Percentiles rank a stretch among this genome's conserved stretches.
Evolutionary conservation across 169 alveolate genomes (phyloP).

Genomic region (Plasmodium billcollinsi): DNA sequence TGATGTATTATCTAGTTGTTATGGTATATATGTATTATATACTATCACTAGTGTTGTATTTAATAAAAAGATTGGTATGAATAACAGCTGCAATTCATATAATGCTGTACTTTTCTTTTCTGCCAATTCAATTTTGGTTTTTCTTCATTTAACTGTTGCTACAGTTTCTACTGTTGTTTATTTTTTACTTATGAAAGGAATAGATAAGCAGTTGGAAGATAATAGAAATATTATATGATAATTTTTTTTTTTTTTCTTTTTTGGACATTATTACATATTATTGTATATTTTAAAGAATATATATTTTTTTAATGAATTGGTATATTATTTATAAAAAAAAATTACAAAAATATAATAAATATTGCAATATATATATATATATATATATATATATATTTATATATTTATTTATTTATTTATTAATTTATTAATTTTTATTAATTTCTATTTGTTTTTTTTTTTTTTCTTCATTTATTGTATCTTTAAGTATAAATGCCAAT

Average conservation of each 20-base stretch:
- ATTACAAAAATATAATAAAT: no score
- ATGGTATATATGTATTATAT: slow-evolving; percentile 59
- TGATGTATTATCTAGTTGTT: slow-evolving; percentile 78
- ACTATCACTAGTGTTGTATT: slow-evolving; percentile 55
- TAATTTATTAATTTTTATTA: no score
- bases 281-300: not conserved
- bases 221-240: slow-evolving; percentile 74
- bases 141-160: slow-evolving; percentile 81
- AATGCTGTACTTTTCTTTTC: slow-evolving; percentile 77
- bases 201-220: slow-evolving; percentile 80
- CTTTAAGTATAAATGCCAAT: slow-evolving; percentile 31
- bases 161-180: slow-evolving; percentile 72
- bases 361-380: no score
- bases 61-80: slow-evolving; percentile 29
- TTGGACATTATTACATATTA: not conserved
- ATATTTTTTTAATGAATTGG: no score
- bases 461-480: slow-evolving; percentile 44
- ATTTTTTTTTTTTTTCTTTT: slow-evolving; percentile 6
- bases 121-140: slow-evolving; percentile 78
- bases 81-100: slow-evolving; percentile 33
- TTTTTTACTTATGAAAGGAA: slow-evolving; percentile 43
- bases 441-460: not conserved
- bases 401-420: no score
- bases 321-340: no score
- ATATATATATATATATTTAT: no score